Evolutionary conservation across 2,329 filamentous ascomycete genomes (phyloP).

Genomic region (Trichoderma cornu-damae): DNA sequence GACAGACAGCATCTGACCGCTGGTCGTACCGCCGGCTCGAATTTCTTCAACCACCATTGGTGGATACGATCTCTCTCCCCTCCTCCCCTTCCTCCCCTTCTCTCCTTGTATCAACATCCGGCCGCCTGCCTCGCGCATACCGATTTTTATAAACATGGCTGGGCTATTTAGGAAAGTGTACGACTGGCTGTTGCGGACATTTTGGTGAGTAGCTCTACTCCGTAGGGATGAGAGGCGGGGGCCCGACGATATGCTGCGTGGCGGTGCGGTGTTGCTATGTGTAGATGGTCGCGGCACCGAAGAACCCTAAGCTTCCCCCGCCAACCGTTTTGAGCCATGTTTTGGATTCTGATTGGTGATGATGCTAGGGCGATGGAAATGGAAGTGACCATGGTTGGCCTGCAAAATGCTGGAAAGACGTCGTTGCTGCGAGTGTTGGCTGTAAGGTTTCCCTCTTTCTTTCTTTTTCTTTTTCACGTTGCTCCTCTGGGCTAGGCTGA

Average conservation of each 20-base stretch:
- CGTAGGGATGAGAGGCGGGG: conserved; percentile 1
- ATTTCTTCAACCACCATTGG: neutral
- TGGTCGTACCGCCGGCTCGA: conserved; percentile 6
- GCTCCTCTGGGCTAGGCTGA: conserved; percentile 21
- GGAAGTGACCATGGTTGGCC: conserved; percentile 98
- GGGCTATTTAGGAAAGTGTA: conserved; percentile 91
- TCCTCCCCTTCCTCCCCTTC: neutral
- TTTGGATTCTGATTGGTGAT: conserved; percentile 15
- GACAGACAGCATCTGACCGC: conserved; percentile 7
- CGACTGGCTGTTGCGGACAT: conserved; percentile 95
- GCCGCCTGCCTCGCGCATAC: neutral
- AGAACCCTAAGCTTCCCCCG: neutral
- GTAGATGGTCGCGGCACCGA: neutral
- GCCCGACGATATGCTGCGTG: neutral
- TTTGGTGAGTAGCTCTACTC: conserved; percentile 64
- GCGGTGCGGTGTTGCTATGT: neutral
- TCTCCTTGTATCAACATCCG: conserved; percentile 4
- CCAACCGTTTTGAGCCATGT: conserved; percentile 16
- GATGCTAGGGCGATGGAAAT: conserved; percentile 94
- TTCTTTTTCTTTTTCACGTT: neutral
- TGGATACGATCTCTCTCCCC: neutral
- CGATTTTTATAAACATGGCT: conserved; percentile 61
- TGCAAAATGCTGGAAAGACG: conserved; percentile 98
- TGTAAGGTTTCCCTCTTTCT: conserved; percentile 69
- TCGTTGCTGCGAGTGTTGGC: conserved; percentile 88